Conservation (phyloP, 78 protist genomes). For the Chrysochromulina parva region DNA sequence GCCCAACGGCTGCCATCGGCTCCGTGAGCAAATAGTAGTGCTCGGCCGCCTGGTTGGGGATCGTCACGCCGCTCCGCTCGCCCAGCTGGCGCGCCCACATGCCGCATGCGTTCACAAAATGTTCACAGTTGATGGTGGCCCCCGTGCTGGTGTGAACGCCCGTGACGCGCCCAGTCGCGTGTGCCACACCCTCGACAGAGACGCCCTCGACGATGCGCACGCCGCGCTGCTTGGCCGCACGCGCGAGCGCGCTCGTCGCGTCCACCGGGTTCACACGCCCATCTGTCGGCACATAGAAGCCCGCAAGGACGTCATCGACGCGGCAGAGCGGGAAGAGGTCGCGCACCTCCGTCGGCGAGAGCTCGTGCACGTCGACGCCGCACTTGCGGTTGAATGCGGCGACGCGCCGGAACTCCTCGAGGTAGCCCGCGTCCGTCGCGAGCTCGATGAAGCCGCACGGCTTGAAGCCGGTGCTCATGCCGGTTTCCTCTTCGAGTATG, state of each 20-base stretch:
- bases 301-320: constrained; percentile 24
- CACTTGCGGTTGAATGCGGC: constrained; percentile 36
- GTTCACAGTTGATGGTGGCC: background rate
- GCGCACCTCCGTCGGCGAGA: constrained; percentile 7
- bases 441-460: constrained; percentile 45
- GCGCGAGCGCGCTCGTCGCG: constrained; percentile 28
- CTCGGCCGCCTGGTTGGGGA: constrained; percentile 64
- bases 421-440: constrained; percentile 1
- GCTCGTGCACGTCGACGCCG: constrained; percentile 42
- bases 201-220: background rate
- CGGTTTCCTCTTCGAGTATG: constrained; percentile 24
- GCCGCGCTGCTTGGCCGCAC: background rate
- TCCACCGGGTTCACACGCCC: constrained; percentile 52
- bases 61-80: constrained; percentile 1
- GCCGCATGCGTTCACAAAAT: constrained; percentile 20
- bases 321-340: constrained; percentile 32
- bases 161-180: background rate
- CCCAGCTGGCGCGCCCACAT: constrained; percentile 31
- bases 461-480: constrained; percentile 28
- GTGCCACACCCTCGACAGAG: background rate
- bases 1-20: background rate
- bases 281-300: constrained; percentile 14
- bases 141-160: constrained; percentile 6
- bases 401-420: constrained; percentile 40
- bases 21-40: constrained; percentile 60